Evolutionary conservation across 345 rosid species (phyloP).

Genomic region (Ceriops tagal): DNA sequence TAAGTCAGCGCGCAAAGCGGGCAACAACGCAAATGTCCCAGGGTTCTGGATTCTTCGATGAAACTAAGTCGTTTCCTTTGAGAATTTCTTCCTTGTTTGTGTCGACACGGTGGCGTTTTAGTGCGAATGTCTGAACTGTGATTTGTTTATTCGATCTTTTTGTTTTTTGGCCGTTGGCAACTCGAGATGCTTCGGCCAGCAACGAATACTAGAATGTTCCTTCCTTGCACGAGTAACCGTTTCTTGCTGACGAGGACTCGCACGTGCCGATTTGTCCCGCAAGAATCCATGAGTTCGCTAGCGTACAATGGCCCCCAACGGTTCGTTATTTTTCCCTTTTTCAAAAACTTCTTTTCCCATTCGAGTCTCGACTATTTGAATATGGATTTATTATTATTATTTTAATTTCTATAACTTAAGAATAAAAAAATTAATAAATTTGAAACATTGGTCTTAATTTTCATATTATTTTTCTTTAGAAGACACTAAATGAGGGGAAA

Average conservation of each 20-base stretch:
- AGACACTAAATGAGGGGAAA: too few relatives aligned
- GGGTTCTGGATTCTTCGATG: slow-evolving; percentile 53
- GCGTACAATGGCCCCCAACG: too few relatives aligned
- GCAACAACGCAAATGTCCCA: background rate
- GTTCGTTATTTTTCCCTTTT: too few relatives aligned
- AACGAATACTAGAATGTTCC: slow-evolving; percentile 23
- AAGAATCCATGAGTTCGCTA: too few relatives aligned
- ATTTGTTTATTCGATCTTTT: background rate
- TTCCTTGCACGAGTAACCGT: background rate
- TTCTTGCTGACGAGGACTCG: slow-evolving; percentile 5
- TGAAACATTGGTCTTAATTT: too few relatives aligned
- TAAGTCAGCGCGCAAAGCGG: background rate
- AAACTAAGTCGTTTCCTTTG: slow-evolving; percentile 30
- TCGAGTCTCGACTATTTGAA: too few relatives aligned
- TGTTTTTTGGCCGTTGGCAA: background rate
- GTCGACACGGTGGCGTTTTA: background rate
- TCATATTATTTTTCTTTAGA: too few relatives aligned
- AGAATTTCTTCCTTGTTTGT: background rate
- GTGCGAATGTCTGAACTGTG: too few relatives aligned
- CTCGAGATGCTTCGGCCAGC: slow-evolving; percentile 18
- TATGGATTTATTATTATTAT: too few relatives aligned
- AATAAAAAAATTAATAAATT: too few relatives aligned
- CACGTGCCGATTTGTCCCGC: background rate
- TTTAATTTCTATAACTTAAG: too few relatives aligned
- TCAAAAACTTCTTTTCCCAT: too few relatives aligned